Percentiles rank a stretch among this genome's conserved stretches.
These are phyloP conservation scores for Aureobasidium sp. DNA, from an alignment of 2,329 filamentous ascomycete genomes.

Conservation along the genomic window DNA sequence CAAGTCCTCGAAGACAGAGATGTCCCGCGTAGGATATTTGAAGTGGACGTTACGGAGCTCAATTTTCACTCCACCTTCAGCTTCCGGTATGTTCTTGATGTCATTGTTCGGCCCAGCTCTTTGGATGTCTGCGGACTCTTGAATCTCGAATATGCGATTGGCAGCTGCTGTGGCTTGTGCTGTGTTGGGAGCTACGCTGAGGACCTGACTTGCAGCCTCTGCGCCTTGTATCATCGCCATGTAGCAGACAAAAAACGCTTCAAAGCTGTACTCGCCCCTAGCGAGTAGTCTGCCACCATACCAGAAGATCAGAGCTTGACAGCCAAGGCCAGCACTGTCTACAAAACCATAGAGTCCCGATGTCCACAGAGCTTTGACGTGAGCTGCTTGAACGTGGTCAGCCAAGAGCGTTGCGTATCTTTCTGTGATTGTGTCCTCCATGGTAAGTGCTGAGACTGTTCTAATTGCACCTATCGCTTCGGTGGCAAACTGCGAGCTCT, in stretches of 20 bases:
- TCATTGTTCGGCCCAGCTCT: background rate
- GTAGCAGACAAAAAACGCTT: slow-evolving; percentile 55
- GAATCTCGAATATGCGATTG: slow-evolving; percentile 18
- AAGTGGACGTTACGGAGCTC: slow-evolving; percentile 44
- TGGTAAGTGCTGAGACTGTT: slow-evolving; percentile 66
- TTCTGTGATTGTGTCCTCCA: slow-evolving; percentile 67
- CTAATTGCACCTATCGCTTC: slow-evolving; percentile 39
- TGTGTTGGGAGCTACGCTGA: slow-evolving; percentile 54
- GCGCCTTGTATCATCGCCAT: slow-evolving; percentile 6
- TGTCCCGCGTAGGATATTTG: slow-evolving; percentile 50
- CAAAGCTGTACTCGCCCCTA: slow-evolving; percentile 35
- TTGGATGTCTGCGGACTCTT: background rate
- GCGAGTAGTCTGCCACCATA: slow-evolving; percentile 37
- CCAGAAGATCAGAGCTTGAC: slow-evolving; percentile 40
- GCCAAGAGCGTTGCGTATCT: slow-evolving; percentile 61
- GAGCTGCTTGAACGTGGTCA: slow-evolving; percentile 63
- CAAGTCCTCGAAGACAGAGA: slow-evolving; percentile 57
- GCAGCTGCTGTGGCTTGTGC: slow-evolving; percentile 18
- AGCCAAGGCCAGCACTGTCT: slow-evolving; percentile 66
- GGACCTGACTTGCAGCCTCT: slow-evolving; percentile 61
- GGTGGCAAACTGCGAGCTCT: slow-evolving; percentile 38
- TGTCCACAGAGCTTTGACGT: slow-evolving; percentile 63
- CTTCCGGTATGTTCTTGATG: slow-evolving; percentile 11
- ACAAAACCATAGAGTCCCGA: slow-evolving; percentile 70
- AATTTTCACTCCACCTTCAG: slow-evolving; percentile 37